Conservation (phyloP, 257 asterid species). For the Solanum clarkiae region DNA sequence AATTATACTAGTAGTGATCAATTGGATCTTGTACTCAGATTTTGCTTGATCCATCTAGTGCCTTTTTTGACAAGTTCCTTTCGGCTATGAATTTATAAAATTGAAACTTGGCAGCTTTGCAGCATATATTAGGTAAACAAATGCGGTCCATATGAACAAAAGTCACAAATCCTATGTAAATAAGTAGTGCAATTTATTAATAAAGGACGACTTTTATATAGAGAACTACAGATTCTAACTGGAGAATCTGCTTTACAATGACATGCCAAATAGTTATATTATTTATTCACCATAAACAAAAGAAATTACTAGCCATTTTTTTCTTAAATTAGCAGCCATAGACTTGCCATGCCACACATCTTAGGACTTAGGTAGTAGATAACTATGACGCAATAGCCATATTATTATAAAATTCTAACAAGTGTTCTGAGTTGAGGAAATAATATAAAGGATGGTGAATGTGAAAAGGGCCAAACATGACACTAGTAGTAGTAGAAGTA, state of each 20-base stretch:
- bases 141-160: not conserved
- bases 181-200: conserved; percentile 5
- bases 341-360: not conserved
- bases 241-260: conserved; percentile 22
- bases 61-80: not conserved
- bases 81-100: not conserved
- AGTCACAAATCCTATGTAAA: not conserved
- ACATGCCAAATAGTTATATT: not conserved
- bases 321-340: not conserved
- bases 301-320: not conserved
- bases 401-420: not conserved
- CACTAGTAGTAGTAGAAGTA: not conserved
- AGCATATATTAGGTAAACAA: not conserved
- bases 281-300: conserved; percentile 11
- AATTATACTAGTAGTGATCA: not conserved
- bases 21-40: not conserved
- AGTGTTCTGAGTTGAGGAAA: not conserved
- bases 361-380: not conserved
- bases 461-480: conserved; percentile 3
- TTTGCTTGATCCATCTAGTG: not conserved
- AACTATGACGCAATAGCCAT: not conserved
- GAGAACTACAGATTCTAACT: conserved; percentile 8
- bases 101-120: not conserved
- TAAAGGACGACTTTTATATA: not conserved
- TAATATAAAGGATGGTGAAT: conserved; percentile 1